Evolutionary conservation across 148 eudicot species (phyloP), one percentile per base, ranked within the genome.

Genomic region (Rhododendron ferrugineum): DNA sequence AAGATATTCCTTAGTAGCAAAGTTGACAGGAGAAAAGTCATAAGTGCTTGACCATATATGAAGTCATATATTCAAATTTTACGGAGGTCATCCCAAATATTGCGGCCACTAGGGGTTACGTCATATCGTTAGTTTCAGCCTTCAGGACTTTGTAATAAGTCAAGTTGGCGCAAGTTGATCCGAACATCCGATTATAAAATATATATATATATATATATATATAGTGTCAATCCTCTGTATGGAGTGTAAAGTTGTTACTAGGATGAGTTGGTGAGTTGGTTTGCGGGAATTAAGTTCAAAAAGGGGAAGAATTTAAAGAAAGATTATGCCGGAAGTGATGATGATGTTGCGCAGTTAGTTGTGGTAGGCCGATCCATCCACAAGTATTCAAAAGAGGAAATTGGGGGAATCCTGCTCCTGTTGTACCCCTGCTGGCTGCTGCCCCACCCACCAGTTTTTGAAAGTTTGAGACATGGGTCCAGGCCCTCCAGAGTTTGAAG

Each of bases 301-400:
- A 68, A 22, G 73, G 16, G 30, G 18, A 44, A 52, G 23, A 56
- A 72, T 30, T 47, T 42, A 47, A 83, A 18, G 58, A 46, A 83
- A 32, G 30, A 30, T 18, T 32, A 10, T 30, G 62, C 14, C 47
- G 34, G 79, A 32, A 74, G 72, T 83, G 62, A 83, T 70, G 78
- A 83, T 72, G 85, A 72, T 83, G 79, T 20, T 32, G 44, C n/a
- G 36, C 2, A n/a, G 49, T 58, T 81, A 11, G 79, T 76, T 40
- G 52, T 1, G 40, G 37, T 82, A 6, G 84, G 75, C 22, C 22
- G 75, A 40, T 2, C 74, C 49, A 0, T 77, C 14, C 50, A 23
- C 52, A 22, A 44, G 52, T 77, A 23, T 40, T 68, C 74, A 68
- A 68, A 26, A 28, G 13, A 28, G 11, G 42, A 37, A 40, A 68